Evolutionary conservation across 208 protist genomes (phyloP).

Genomic region (Trichomonas tenax): DNA sequence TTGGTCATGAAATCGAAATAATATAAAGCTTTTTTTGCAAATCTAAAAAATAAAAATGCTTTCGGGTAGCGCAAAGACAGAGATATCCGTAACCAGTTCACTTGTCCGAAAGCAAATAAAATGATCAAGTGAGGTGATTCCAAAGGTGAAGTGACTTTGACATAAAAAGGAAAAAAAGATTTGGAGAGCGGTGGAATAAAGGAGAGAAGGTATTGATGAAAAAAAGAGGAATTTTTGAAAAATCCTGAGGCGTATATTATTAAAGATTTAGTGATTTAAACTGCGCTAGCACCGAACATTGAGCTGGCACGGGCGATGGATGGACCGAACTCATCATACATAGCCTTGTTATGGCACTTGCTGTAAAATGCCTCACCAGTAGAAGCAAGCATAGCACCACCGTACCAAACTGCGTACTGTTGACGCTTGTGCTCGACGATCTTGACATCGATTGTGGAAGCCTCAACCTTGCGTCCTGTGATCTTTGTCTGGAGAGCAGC

Average conservation of each 20-base stretch:
- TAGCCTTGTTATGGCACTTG: slow-evolving; percentile 67
- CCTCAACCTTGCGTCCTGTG: slow-evolving; percentile 41
- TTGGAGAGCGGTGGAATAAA: background rate
- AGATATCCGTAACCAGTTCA: too few species aligned
- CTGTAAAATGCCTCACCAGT: slow-evolving; percentile 62
- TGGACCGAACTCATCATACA: slow-evolving; percentile 90
- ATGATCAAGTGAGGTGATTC: too few species aligned
- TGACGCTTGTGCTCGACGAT: slow-evolving; percentile 64
- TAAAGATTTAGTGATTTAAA: background rate
- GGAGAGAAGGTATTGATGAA: background rate
- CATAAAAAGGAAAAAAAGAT: too few species aligned
- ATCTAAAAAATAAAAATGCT: too few species aligned
- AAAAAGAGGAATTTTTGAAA: background rate
- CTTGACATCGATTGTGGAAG: slow-evolving; percentile 68
- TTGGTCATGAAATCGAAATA: too few species aligned
- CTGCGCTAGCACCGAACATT: slow-evolving; percentile 50
- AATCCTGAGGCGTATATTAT: background rate
- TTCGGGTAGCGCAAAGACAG: too few species aligned
- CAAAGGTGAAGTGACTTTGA: too few species aligned
- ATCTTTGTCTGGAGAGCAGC: background rate
- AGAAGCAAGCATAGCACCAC: slow-evolving; percentile 71
- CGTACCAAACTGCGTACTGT: slow-evolving; percentile 56
- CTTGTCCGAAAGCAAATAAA: too few species aligned
- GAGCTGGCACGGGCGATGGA: slow-evolving; percentile 66
- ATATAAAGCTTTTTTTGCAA: too few species aligned